Conservation (phyloP, 2,329 filamentous ascomycete genomes). For the Incumbomyces delicatus region DNA sequence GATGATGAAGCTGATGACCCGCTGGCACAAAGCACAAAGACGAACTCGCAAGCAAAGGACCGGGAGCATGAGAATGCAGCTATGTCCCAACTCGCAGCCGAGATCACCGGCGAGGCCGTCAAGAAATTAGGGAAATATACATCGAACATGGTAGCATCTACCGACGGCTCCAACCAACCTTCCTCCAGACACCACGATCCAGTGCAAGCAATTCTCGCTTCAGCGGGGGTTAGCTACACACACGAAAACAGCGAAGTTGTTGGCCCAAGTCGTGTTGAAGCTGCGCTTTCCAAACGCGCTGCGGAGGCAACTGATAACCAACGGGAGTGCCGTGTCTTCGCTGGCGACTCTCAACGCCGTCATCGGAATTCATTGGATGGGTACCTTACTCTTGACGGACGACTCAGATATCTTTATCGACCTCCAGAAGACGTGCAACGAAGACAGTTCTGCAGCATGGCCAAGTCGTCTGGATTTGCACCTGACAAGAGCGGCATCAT, state of each 20-base stretch:
- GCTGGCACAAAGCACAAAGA: conserved; percentile 5
- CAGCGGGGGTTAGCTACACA: conserved; percentile 85
- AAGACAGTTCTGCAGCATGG: conserved; percentile 88
- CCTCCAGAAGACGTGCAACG: conserved; percentile 64
- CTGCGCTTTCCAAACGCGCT: conserved; percentile 67
- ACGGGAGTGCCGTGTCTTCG: conserved; percentile 16
- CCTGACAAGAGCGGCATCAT: conserved; percentile 47
- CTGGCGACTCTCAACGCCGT: conserved; percentile 12
- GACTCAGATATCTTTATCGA: conserved; percentile 52
- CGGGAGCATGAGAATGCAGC: conserved; percentile 51
- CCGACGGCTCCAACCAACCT: conserved; percentile 10
- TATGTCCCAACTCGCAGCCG: conserved; percentile 61
- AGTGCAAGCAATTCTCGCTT: conserved; percentile 77
- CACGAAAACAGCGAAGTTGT: conserved; percentile 95
- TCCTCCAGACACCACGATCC: conserved; percentile 53
- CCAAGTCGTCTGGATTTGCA: conserved; percentile 61
- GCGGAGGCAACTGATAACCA: conserved; percentile 33
- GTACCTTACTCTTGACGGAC: conserved; percentile 23
- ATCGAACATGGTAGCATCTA: conserved; percentile 25
- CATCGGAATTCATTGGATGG: conserved; percentile 5
- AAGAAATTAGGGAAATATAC: conserved; percentile 25
- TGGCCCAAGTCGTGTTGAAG: conserved; percentile 85
- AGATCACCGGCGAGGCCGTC: conserved; percentile 42
- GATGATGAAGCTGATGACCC: conserved; percentile 17
- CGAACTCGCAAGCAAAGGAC: conserved; percentile 11